phyloP scores from a whole-genome alignment of 164 flowering plant genomes.

The Stephania japonica region DNA sequence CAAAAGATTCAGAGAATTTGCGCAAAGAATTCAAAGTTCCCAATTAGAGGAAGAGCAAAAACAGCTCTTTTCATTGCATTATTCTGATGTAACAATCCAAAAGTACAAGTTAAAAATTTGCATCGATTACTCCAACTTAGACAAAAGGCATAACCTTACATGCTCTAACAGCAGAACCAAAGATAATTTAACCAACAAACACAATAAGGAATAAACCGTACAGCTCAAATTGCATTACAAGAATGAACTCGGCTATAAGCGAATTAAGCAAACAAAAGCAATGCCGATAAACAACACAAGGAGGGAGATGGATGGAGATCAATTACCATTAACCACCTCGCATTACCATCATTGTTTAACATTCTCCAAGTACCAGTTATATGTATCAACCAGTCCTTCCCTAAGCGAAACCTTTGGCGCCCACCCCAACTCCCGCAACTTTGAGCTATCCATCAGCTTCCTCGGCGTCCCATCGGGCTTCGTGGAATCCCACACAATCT shows the following conservation, averaged over 20 bases:
- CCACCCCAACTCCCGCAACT: slow-evolving; percentile 71
- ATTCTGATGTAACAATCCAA: not conserved
- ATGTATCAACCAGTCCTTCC: slow-evolving; percentile 79
- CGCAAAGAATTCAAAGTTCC: not conserved
- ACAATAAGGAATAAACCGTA: no score
- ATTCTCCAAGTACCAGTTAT: slow-evolving; percentile 82
- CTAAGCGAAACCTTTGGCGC: slow-evolving; percentile 58
- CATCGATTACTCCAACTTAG: not conserved
- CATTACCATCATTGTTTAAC: slow-evolving; percentile 39
- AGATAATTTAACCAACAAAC: not conserved
- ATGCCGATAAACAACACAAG: not conserved
- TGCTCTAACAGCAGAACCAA: not conserved
- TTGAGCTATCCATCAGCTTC: slow-evolving; percentile 94
- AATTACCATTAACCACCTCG: not conserved
- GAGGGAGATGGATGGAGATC: not conserved
- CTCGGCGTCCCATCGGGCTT: slow-evolving; percentile 97
- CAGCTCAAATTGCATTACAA: not conserved
- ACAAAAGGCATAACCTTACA: not conserved
- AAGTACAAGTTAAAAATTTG: not conserved
- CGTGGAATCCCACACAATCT: slow-evolving; percentile 71
- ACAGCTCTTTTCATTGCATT: not conserved
- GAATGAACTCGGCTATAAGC: not conserved
- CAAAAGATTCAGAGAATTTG: not conserved
- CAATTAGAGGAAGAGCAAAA: not conserved
- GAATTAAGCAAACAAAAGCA: not conserved